Conservation (phyloP, 176 grass and related monocot species). For the Musa schizocarpa region DNA sequence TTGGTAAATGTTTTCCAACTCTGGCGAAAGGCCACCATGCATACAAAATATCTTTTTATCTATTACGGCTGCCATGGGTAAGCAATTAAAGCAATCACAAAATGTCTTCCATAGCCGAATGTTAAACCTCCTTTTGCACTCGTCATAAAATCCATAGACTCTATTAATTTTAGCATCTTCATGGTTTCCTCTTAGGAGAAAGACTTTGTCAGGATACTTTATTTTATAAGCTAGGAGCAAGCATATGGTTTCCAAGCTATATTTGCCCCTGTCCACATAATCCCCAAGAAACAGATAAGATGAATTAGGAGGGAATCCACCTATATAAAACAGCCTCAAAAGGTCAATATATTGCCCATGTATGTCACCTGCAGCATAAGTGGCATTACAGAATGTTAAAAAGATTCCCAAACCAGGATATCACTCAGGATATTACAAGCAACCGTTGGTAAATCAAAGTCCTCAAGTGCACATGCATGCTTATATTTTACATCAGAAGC, state of each 20-base stretch:
- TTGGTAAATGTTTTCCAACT: constrained; percentile 20
- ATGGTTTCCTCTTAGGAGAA: constrained; percentile 52
- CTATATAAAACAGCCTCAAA: constrained; percentile 44
- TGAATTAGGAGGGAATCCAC: constrained; percentile 53
- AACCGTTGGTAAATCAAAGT: neutral
- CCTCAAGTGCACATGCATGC: neutral
- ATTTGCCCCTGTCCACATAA: constrained; percentile 35
- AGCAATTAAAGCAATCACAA: constrained; percentile 32
- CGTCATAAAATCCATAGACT: constrained; percentile 67
- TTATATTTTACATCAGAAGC: neutral
- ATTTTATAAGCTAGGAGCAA: constrained; percentile 27
- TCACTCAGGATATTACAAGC: neutral
- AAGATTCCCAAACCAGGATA: neutral
- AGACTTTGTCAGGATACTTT: constrained; percentile 44
- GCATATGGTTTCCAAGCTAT: constrained; percentile 28
- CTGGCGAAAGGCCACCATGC: constrained; percentile 28
- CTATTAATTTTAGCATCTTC: constrained; percentile 69
- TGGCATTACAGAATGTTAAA: neutral
- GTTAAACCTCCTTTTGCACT: constrained; percentile 65
- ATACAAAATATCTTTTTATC: constrained; percentile 26
- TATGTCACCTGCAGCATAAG: constrained; percentile 41
- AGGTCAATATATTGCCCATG: constrained; percentile 57
- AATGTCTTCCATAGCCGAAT: constrained; percentile 38
- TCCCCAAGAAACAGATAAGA: constrained; percentile 53
- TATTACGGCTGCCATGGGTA: constrained; percentile 20